Evolutionary conservation across 2,329 filamentous ascomycete species (phyloP).

Genomic region (Calonectria henricotiae): DNA sequence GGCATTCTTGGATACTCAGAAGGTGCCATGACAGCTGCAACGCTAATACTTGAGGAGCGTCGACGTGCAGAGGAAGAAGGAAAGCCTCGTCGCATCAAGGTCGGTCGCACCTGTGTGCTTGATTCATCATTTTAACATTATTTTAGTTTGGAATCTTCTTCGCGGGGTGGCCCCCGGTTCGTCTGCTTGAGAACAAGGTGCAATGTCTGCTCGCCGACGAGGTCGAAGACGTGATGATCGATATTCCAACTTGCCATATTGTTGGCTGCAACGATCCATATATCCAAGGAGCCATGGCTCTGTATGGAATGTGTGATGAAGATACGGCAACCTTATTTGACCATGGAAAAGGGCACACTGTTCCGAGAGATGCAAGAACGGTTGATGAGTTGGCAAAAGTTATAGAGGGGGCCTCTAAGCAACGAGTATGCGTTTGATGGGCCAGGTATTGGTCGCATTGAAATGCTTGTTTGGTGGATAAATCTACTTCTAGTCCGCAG

Average conservation of each 20-base stretch:
- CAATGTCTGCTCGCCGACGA: conserved; percentile 67
- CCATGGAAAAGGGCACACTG: conserved; percentile 76
- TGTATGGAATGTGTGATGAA: conserved; percentile 75
- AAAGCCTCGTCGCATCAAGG: conserved; percentile 58
- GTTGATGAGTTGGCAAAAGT: conserved; percentile 62
- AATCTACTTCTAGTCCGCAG: not conserved
- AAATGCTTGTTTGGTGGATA: not conserved
- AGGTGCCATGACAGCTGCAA: conserved; percentile 71
- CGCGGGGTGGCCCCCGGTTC: conserved; percentile 70
- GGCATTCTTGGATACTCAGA: conserved; percentile 76
- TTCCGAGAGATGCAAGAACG: conserved; percentile 69
- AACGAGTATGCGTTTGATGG: conserved; percentile 18
- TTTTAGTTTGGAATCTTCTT: conserved; percentile 69
- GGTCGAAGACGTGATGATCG: conserved; percentile 66
- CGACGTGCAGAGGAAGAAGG: conserved; percentile 56
- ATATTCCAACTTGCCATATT: conserved; percentile 70
- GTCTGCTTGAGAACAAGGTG: conserved; percentile 58
- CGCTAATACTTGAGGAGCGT: conserved; percentile 68
- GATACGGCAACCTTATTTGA: conserved; percentile 76
- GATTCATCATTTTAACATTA: conserved; percentile 53
- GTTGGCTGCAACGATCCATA: conserved; percentile 74
- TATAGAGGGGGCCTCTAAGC: conserved; percentile 30
- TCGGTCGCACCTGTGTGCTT: conserved; percentile 35
- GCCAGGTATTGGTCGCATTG: not conserved
- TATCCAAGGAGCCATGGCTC: conserved; percentile 72